phyloP scores from a whole-genome alignment of 331 rosid species.

The Malus hybrid region DNA sequence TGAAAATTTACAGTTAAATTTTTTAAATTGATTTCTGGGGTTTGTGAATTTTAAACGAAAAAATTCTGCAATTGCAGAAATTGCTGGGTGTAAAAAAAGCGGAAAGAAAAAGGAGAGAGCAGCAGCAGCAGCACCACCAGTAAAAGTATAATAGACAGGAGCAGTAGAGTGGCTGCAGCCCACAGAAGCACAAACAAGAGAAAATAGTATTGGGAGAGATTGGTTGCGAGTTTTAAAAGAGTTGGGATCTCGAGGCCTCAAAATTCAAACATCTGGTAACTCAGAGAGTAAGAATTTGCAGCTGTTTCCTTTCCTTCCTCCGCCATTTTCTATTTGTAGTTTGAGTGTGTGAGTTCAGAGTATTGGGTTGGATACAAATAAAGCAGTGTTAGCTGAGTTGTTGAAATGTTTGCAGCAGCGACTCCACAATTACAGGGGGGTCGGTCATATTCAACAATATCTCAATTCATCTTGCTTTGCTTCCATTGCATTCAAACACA shows the following conservation, averaged over 20 bases:
- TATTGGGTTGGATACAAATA: constrained; percentile 33
- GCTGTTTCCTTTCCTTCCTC: constrained; percentile 40
- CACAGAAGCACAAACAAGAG: neutral
- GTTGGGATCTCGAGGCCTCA: constrained; percentile 54
- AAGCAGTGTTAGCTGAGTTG: neutral
- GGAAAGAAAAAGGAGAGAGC: too few species aligned
- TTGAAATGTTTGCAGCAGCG: neutral
- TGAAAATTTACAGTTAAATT: too few species aligned
- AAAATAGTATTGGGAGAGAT: too few species aligned
- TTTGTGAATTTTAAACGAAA: too few species aligned
- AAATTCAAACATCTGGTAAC: too few species aligned
- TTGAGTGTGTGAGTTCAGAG: neutral
- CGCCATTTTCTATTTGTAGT: constrained; percentile 47
- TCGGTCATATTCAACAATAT: constrained; percentile 56
- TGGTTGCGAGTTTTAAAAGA: neutral
- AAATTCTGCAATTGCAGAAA: too few species aligned
- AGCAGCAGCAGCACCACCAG: too few species aligned
- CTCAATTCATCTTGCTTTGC: neutral
- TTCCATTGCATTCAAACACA: constrained; percentile 33
- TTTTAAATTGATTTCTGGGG: too few species aligned
- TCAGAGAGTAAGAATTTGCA: neutral
- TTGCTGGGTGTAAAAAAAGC: too few species aligned
- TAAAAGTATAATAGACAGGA: too few species aligned
- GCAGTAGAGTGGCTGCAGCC: constrained; percentile 23
- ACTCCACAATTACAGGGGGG: constrained; percentile 47